phyloP scores from a whole-genome alignment of 805 yeast species.

The Jamesozyma jinghongensis region DNA sequence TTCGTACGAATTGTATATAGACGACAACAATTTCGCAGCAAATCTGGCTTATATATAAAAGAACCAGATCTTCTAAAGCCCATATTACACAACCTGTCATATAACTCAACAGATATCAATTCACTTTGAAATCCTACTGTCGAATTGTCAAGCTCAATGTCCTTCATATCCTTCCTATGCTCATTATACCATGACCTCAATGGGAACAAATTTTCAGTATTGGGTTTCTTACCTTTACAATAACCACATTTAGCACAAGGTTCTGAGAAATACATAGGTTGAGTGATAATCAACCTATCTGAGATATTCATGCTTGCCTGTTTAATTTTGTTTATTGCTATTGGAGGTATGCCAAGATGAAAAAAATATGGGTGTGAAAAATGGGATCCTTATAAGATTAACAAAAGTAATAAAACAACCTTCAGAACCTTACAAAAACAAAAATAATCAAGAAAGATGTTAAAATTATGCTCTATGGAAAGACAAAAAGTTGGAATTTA shows the following conservation, averaged over 20 bases:
- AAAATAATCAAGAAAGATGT: not conserved
- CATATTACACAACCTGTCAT: slow-evolving; percentile 56
- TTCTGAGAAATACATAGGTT: slow-evolving; percentile 38
- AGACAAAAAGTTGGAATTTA: not conserved
- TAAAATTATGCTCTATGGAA: too few relatives aligned
- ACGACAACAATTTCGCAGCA: slow-evolving; percentile 66
- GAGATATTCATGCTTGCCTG: slow-evolving; percentile 8
- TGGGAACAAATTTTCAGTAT: slow-evolving; percentile 32
- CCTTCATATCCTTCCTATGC: slow-evolving; percentile 5
- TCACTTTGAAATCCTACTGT: slow-evolving; percentile 36
- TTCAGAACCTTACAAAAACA: not conserved
- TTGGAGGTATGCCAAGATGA: too few relatives aligned
- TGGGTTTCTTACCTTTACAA: slow-evolving; percentile 46
- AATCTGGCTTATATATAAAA: slow-evolving; percentile 58
- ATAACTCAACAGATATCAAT: slow-evolving; percentile 41
- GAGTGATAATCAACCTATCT: slow-evolving; percentile 32
- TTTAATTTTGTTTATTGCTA: too few relatives aligned
- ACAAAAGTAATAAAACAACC: too few relatives aligned
- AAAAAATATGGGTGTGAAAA: too few relatives aligned
- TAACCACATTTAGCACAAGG: slow-evolving; percentile 54
- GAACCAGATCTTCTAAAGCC: slow-evolving; percentile 78
- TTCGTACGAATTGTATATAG: slow-evolving; percentile 68
- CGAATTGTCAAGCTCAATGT: slow-evolving; percentile 15
- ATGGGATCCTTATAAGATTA: too few relatives aligned
- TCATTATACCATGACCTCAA: slow-evolving; percentile 30